phyloP scores from a whole-genome alignment of 331 rosid species.

The Telfairia occidentalis region DNA sequence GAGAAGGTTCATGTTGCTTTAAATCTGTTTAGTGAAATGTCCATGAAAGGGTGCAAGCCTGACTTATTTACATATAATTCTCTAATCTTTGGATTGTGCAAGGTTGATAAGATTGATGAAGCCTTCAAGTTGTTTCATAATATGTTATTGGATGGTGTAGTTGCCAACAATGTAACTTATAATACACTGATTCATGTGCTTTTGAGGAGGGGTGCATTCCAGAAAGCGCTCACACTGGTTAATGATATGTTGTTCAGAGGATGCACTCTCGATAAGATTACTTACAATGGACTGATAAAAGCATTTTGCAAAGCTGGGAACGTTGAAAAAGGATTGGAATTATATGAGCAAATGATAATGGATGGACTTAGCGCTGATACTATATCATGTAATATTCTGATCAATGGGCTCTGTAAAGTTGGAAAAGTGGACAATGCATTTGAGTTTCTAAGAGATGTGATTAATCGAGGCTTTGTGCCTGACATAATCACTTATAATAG shows the following conservation, averaged over 20 bases:
- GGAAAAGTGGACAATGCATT: constrained; percentile 61
- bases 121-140: constrained; percentile 54
- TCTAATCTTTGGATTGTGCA: constrained; percentile 62
- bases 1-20: constrained; percentile 52
- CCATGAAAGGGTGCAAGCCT: constrained; percentile 65
- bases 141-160: constrained; percentile 68
- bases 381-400: constrained; percentile 63
- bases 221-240: constrained; percentile 59
- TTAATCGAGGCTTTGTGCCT: constrained; percentile 54
- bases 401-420: constrained; percentile 54
- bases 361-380: constrained; percentile 41
- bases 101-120: constrained; percentile 43
- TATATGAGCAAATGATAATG: constrained; percentile 70
- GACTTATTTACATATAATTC: constrained; percentile 71
- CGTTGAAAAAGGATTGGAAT: constrained; percentile 50
- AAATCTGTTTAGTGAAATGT: constrained; percentile 45
- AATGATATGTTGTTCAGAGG: constrained; percentile 76
- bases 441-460: constrained; percentile 58
- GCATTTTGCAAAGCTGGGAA: constrained; percentile 65
- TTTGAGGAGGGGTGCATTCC: constrained; percentile 41
- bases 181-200: constrained; percentile 68
- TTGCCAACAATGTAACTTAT: constrained; percentile 80
- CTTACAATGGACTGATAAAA: constrained; percentile 69
- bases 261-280: constrained; percentile 63
- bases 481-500: constrained; percentile 81